These are phyloP conservation scores for Fusarium brevicatenulatum DNA, from an alignment of 2,329 filamentous ascomycete genomes.

Conservation along the genomic window DNA sequence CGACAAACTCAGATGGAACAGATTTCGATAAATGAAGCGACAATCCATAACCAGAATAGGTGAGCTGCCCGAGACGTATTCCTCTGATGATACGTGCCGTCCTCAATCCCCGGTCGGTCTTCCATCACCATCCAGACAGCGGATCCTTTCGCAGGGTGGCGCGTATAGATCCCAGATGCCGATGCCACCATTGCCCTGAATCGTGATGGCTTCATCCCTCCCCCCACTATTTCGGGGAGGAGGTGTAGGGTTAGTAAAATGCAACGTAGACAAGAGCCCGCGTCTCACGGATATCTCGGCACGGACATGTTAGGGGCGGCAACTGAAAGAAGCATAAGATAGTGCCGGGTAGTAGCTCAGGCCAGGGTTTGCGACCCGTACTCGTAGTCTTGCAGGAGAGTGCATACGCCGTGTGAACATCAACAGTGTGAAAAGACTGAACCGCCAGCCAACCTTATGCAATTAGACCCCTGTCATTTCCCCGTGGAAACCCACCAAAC, in stretches of 20 bases:
- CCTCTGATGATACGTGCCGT: not conserved
- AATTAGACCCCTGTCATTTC: not conserved
- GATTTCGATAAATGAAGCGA: not conserved
- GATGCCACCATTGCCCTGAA: not conserved
- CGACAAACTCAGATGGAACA: accelerated
- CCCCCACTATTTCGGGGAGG: not conserved
- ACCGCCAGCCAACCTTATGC: not conserved
- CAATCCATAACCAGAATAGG: not conserved
- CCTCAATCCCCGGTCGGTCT: not conserved
- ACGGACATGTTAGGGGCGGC: not conserved
- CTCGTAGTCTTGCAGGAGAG: not conserved
- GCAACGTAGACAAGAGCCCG: not conserved
- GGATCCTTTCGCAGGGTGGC: no score
- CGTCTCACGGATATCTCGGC: not conserved
- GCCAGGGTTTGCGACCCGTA: not conserved
- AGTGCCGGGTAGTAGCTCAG: not conserved
- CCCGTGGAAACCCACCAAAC: not conserved
- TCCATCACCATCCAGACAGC: not conserved
- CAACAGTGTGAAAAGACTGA: not conserved
- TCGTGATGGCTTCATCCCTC: not conserved
- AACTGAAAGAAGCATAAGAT: constrained; percentile 5
- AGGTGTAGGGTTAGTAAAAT: not conserved
- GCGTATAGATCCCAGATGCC: not conserved
- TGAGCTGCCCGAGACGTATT: not conserved
- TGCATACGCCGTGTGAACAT: not conserved